These are phyloP conservation scores for Hericium erinaceus DNA, from an alignment of 768 basidiomycete genomes.

Conservation along the genomic window DNA sequence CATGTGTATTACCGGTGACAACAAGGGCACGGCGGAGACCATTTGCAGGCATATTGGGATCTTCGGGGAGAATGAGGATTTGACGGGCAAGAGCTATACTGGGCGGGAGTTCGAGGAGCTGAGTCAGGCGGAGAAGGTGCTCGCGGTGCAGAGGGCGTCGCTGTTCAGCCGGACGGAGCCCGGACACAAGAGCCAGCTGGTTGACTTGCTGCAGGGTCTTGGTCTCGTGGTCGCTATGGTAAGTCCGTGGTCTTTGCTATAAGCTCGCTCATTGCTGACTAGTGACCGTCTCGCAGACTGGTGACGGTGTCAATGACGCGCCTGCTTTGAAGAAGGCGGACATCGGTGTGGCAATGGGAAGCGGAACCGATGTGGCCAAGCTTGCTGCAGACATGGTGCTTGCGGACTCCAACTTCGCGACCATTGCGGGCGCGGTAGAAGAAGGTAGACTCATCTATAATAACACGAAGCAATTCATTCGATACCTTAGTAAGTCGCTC, in stretches of 20 bases:
- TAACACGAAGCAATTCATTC: conserved; percentile 99
- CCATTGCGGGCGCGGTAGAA: conserved; percentile 93
- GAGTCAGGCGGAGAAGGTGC: conserved; percentile 68
- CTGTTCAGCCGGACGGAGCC: conserved; percentile 94
- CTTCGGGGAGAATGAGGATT: conserved; percentile 76
- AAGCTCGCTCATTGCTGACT: conserved; percentile 3
- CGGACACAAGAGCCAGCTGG: conserved; percentile 87
- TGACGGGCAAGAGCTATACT: conserved; percentile 93
- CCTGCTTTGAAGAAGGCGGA: conserved; percentile 95
- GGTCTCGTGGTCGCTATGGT: conserved; percentile 97
- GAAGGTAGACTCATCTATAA: conserved; percentile 98
- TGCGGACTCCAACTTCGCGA: conserved; percentile 94
- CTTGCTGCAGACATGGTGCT: conserved; percentile 97
- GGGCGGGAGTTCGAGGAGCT: conserved; percentile 86
- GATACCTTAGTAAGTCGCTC: conserved; percentile 76
- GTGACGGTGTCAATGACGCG: conserved; percentile 97
- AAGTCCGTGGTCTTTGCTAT: conserved; percentile 13
- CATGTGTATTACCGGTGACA: conserved; percentile 96
- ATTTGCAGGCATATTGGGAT: conserved; percentile 96
- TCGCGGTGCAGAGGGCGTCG: conserved; percentile 79
- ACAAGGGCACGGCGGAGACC: conserved; percentile 95
- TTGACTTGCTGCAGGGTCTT: conserved; percentile 85
- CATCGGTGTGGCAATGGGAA: conserved; percentile 98
- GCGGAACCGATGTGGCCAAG: conserved; percentile 97
- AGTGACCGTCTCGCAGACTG: conserved; percentile 47